phyloP scores from a whole-genome alignment of 2,329 filamentous ascomycete genomes.

The Diaporthe sp. region DNA sequence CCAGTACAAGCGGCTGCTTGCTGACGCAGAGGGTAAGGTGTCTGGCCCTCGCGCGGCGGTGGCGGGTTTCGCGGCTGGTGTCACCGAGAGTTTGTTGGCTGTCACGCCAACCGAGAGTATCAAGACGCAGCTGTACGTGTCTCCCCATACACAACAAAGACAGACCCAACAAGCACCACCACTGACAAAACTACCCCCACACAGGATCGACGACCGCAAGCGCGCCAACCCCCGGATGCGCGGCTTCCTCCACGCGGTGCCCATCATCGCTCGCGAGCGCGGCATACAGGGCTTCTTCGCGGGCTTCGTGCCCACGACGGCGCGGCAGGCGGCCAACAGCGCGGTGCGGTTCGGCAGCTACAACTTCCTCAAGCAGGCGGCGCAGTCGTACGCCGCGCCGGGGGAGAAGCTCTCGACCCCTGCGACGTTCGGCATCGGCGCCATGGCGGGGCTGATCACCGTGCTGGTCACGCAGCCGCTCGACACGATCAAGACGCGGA shows the following conservation, averaged over 20 bases:
- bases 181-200: background rate
- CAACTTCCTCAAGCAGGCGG: conserved; percentile 89
- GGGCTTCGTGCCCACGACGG: conserved; percentile 94
- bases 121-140: conserved; percentile 86
- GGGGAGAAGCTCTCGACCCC: conserved; percentile 93
- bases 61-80: conserved; percentile 93
- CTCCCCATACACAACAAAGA: background rate
- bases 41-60: conserved; percentile 92
- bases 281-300: conserved; percentile 96
- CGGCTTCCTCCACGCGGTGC: conserved; percentile 91
- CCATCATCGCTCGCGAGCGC: conserved; percentile 88
- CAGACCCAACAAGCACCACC: background rate
- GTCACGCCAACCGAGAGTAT: conserved; percentile 98
- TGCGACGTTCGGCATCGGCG: conserved; percentile 92
- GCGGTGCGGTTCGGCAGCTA: conserved; percentile 93
- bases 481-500: conserved; percentile 96
- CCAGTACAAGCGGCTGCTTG: conserved; percentile 86
- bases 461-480: conserved; percentile 83
- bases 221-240: conserved; percentile 85
- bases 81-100: conserved; percentile 92
- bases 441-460: conserved; percentile 89
- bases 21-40: conserved; percentile 87
- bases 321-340: conserved; percentile 93
- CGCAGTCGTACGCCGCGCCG: conserved; percentile 90
- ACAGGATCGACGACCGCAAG: conserved; percentile 96